Percentiles rank a stretch among this genome's conserved stretches.
phyloP scores from a whole-genome alignment of 202 grass and related monocot species.

The Eragrostis tef region DNA sequence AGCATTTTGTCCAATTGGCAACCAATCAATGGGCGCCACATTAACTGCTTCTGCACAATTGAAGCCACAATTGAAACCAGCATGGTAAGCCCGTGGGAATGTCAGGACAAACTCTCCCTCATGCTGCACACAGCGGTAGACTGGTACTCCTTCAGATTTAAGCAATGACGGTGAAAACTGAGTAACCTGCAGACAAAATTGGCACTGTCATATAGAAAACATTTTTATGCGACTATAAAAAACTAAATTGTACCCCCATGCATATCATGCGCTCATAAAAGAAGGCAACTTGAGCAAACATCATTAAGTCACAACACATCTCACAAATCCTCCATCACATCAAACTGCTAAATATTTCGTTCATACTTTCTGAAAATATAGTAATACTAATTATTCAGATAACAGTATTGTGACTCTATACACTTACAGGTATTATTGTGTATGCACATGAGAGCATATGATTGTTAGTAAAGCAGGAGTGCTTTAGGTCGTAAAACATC shows the following conservation, averaged over 20 bases:
- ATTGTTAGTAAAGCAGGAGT: background rate
- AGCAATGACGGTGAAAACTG: constrained; percentile 86
- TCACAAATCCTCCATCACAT: background rate
- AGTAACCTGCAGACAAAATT: constrained; percentile 65
- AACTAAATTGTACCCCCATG: background rate
- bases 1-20: constrained; percentile 87
- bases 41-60: constrained; percentile 99
- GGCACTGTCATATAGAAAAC: constrained; percentile 15
- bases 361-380: background rate
- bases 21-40: constrained; percentile 94
- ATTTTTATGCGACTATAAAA: background rate
- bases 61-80: constrained; percentile 92
- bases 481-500: background rate
- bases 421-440: background rate
- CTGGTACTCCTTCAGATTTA: constrained; percentile 80
- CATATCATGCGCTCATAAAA: background rate
- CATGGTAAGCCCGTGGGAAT: constrained; percentile 86
- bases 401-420: background rate
- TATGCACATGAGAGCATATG: background rate
- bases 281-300: constrained; percentile 9
- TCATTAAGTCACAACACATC: background rate
- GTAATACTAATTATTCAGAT: constrained; percentile 9
- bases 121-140: constrained; percentile 76
- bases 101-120: constrained; percentile 89
- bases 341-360: background rate